Percentiles rank a stretch among this genome's conserved stretches.
Evolutionary conservation across 129 eudicot genomes (phyloP).

Genomic region (Tagetes patula): DNA sequence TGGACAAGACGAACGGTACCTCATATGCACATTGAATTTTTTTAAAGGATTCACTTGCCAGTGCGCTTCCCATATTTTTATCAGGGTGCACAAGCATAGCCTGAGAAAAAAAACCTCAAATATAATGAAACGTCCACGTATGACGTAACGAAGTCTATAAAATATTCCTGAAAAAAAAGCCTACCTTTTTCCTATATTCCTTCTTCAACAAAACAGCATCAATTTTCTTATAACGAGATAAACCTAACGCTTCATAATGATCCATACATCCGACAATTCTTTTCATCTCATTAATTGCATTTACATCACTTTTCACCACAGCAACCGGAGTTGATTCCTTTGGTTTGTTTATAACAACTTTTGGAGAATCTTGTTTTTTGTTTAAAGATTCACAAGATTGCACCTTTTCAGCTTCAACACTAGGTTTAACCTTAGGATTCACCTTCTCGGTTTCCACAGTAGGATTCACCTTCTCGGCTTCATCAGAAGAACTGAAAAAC

Average conservation of each 20-base stretch:
- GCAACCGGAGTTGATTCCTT: slow-evolving; percentile 38
- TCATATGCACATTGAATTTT: slow-evolving; percentile 96
- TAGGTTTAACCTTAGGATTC: slow-evolving; percentile 27
- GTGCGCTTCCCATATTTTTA: slow-evolving; percentile 94
- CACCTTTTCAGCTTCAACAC: slow-evolving; percentile 23
- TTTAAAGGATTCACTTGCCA: slow-evolving; percentile 96
- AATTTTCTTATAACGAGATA: slow-evolving; percentile 67
- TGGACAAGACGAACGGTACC: slow-evolving; percentile 34
- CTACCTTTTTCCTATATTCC: slow-evolving; percentile 87
- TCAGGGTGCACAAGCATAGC: slow-evolving; percentile 99
- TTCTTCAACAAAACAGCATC: slow-evolving; percentile 66
- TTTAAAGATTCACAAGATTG: slow-evolving; percentile 44
- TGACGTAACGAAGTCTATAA: background rate
- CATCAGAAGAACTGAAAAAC: slow-evolving; percentile 55
- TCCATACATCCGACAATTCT: slow-evolving; percentile 57
- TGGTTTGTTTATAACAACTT: slow-evolving; percentile 44
- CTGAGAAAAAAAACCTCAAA: slow-evolving; percentile 32
- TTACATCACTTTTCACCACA: slow-evolving; percentile 60
- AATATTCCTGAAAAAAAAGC: background rate
- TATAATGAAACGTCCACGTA: background rate
- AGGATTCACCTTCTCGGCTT: slow-evolving; percentile 25
- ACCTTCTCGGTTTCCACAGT: slow-evolving; percentile 17
- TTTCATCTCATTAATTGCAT: slow-evolving; percentile 67
- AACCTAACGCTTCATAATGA: slow-evolving; percentile 87
- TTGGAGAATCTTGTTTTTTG: slow-evolving; percentile 38